Evolutionary conservation across 257 asterid species (phyloP).

Genomic region (Penstemon eatonii): DNA sequence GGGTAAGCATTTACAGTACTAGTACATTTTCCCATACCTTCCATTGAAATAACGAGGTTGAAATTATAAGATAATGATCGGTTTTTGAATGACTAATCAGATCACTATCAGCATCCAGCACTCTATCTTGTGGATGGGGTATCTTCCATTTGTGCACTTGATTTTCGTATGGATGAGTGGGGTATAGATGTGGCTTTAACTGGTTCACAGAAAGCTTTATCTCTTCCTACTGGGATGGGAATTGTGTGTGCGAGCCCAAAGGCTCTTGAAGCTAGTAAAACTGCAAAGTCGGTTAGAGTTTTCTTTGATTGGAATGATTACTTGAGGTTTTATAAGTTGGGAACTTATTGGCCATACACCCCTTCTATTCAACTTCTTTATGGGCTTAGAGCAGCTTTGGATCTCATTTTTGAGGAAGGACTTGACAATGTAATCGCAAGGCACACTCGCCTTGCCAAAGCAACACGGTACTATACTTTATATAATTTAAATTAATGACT

Average conservation of each 20-base stretch:
- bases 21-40: background rate
- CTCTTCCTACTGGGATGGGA: conserved; percentile 95
- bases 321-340: conserved; percentile 87
- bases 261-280: conserved; percentile 89
- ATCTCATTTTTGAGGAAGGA: conserved; percentile 95
- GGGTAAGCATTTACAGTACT: conserved; percentile 43
- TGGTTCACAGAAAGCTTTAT: conserved; percentile 94
- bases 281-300: conserved; percentile 85
- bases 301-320: conserved; percentile 98
- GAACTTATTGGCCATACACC: conserved; percentile 97
- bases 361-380: conserved; percentile 96
- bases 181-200: conserved; percentile 96
- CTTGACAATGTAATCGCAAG: conserved; percentile 87
- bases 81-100: conserved; percentile 37
- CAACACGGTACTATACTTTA: conserved; percentile 62
- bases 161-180: conserved; percentile 99
- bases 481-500: background rate
- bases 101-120: conserved; percentile 94
- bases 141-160: conserved; percentile 96
- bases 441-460: conserved; percentile 85
- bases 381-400: conserved; percentile 83
- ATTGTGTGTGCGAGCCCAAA: conserved; percentile 94
- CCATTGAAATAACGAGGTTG: background rate
- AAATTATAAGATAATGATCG: background rate
- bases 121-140: conserved; percentile 93